Percentiles rank a stretch among this genome's conserved stretches.
phyloP scores from a whole-genome alignment of 495 filamentous ascomycete genomes.

The Friedmanniomyces simplex region DNA sequence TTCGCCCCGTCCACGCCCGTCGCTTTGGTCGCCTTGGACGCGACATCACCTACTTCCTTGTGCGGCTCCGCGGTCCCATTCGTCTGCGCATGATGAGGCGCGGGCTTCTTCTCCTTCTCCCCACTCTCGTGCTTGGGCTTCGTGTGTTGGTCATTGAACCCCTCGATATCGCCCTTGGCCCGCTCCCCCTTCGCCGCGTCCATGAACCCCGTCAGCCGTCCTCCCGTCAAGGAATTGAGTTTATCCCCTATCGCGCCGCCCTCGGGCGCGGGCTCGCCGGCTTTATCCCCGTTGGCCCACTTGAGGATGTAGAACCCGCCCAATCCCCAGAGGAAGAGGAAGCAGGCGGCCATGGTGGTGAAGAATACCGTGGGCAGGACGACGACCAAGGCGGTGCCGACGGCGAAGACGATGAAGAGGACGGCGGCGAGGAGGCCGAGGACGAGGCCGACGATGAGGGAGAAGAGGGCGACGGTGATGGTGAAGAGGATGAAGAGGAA shows the following conservation, averaged over 20 bases:
- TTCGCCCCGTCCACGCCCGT: conserved; percentile 2
- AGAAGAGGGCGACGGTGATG: conserved; percentile 44
- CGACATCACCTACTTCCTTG: conserved; percentile 1
- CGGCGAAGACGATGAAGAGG: conserved; percentile 51
- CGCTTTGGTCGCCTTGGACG: conserved; percentile 8
- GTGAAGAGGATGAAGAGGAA: conserved; percentile 51
- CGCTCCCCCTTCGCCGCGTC: conserved; percentile 10
- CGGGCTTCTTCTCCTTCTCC: conserved; percentile 1
- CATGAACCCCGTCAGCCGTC: conserved; percentile 30
- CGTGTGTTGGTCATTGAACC: conserved; percentile 7
- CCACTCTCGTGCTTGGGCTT: conserved; percentile 8
- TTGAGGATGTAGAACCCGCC: conserved; percentile 45
- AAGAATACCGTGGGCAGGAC: conserved; percentile 53
- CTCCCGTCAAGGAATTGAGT: conserved; percentile 30
- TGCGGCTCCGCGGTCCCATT: no score
- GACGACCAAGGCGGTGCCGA: conserved; percentile 51
- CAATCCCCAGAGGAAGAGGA: conserved; percentile 54
- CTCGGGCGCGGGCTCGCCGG: conserved; percentile 14
- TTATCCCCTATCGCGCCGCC: conserved; percentile 31
- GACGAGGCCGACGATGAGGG: conserved; percentile 42
- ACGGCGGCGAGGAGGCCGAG: conserved; percentile 37
- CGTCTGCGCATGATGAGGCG: no score
- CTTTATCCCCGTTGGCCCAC: conserved; percentile 33
- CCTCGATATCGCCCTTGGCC: conserved; percentile 9
- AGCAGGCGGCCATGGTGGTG: conserved; percentile 43